These are phyloP conservation scores for Chlorella variabilis DNA, from an alignment of 163 green algal genomes.

Conservation along the genomic window DNA sequence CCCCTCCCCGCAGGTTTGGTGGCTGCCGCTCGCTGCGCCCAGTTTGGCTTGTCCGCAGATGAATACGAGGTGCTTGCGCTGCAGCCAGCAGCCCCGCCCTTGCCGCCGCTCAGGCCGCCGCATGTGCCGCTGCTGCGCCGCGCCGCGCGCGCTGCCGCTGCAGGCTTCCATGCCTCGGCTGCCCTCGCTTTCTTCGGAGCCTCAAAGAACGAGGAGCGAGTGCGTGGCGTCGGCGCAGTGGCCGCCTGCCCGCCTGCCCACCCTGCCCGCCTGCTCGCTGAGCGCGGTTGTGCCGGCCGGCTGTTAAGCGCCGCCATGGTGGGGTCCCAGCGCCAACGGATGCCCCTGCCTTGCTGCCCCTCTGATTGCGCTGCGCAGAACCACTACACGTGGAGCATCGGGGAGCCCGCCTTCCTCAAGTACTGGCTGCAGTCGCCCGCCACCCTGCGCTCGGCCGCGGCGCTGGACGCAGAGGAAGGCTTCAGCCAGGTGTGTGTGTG, in stretches of 20 bases:
- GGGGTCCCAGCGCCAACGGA: too few relatives aligned
- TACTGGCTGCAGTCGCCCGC: slow-evolving; percentile 37
- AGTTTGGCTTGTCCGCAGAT: slow-evolving; percentile 41
- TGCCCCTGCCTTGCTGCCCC: too few relatives aligned
- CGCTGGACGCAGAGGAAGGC: slow-evolving; percentile 38
- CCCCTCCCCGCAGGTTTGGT: slow-evolving; percentile 25
- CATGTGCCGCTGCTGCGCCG: neutral
- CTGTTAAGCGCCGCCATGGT: too few relatives aligned
- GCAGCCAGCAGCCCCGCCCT: too few relatives aligned
- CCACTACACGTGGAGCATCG: slow-evolving; percentile 32
- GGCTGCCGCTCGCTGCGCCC: slow-evolving; percentile 1
- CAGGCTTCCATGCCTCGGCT: slow-evolving; percentile 27
- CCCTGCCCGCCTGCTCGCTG: too few relatives aligned
- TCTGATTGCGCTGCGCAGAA: too few relatives aligned
- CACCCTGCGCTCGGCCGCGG: slow-evolving; percentile 4
- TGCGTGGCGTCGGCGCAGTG: neutral
- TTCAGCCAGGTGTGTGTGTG: slow-evolving; percentile 20
- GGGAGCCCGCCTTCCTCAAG: slow-evolving; percentile 43
- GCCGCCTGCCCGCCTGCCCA: too few relatives aligned
- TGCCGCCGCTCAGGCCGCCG: too few relatives aligned
- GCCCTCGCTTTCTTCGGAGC: slow-evolving; percentile 43
- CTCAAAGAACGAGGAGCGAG: slow-evolving; percentile 42
- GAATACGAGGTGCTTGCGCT: slow-evolving; percentile 48
- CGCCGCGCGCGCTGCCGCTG: neutral
- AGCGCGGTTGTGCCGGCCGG: too few relatives aligned